Percentiles rank a stretch among this genome's conserved stretches.
Conservation (phyloP, 2,329 filamentous ascomycete species). For the Verticillium alfalfae region DNA sequence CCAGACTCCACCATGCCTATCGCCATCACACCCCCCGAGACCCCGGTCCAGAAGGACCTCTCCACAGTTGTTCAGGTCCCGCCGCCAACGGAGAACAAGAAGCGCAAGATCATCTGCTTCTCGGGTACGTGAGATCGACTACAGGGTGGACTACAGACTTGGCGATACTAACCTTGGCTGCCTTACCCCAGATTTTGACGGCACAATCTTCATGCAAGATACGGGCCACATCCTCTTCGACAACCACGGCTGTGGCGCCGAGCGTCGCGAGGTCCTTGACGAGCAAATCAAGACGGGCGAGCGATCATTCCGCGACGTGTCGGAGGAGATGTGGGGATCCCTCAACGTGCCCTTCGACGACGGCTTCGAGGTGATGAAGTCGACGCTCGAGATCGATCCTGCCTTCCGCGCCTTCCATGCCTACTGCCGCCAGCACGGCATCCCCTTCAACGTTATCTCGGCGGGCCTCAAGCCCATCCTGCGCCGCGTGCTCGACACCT, state of each 20-base stretch:
- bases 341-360: conserved; percentile 62
- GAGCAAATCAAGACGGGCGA: conserved; percentile 60
- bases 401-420: conserved; percentile 60
- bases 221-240: conserved; percentile 66
- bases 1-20: conserved; percentile 24
- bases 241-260: conserved; percentile 55
- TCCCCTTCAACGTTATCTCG: conserved; percentile 66
- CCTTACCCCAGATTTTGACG: conserved; percentile 56
- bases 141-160: neutral
- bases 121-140: conserved; percentile 34
- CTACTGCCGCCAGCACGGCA: conserved; percentile 56
- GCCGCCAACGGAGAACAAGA: conserved; percentile 28
- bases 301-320: conserved; percentile 63
- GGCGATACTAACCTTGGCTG: neutral
- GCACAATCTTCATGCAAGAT: conserved; percentile 68
- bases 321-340: conserved; percentile 67
- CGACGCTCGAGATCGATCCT: conserved; percentile 56
- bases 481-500: conserved; percentile 55
- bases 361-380: conserved; percentile 60
- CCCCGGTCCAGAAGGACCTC: conserved; percentile 20
- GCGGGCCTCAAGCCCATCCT: conserved; percentile 62
- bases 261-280: conserved; percentile 51
- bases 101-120: conserved; percentile 53
- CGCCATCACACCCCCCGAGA: conserved; percentile 25
- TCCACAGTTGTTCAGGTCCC: conserved; percentile 7